Evolutionary conservation across 164 flowering plant species (phyloP), one percentile per base, ranked within the genome.

Genomic region (Berberis vulgaris): DNA sequence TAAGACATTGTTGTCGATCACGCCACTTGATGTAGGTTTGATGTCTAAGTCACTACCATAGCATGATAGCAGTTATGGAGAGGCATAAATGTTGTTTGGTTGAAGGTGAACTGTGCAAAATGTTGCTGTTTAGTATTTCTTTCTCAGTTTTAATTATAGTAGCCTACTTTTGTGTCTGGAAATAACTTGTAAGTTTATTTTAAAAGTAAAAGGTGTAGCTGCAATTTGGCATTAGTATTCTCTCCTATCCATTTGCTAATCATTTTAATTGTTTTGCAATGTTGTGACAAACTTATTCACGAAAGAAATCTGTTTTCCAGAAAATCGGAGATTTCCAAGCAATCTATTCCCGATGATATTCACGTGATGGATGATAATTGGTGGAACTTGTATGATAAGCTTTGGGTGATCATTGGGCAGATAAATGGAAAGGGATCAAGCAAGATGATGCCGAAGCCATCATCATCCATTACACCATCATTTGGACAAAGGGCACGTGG

Each of bases 401-500:
- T 95, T 59, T 95, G 97, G 99, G 67, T 81, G 59, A 54, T 88
- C 45, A 77, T 95, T 44, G 73, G 84, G 64, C 87, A 80, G 76
- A 77, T 95, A 81, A 85, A 84, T 80, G 97, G 94, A 4, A 91
- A 83, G 73, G 94, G 97, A 7, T 87, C 86, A 41, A 84, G 85
- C 73, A 89, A 81, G 73, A 73, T 61, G 47, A 46, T 80, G 5
- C 76, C 87, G 2, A 91, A 83, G 74, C 67, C 84, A 54, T 79
- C 88, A 72, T 65, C 84, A 47, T 44, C 84, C 39, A 73, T 49
- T 7, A 86, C 81, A 11, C 96, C 99, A 64, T 85, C 97, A 63
- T 75, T 95, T 63, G 89, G 99, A 61, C 99, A 95, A 80, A 83
- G 99, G 77, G 99, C 99, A 53, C 97, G 99, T 74, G 99, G 97